Evolutionary conservation across 495 filamentous ascomycete genomes (phyloP).

Genomic region (Amphirosellinia nigrospora): DNA sequence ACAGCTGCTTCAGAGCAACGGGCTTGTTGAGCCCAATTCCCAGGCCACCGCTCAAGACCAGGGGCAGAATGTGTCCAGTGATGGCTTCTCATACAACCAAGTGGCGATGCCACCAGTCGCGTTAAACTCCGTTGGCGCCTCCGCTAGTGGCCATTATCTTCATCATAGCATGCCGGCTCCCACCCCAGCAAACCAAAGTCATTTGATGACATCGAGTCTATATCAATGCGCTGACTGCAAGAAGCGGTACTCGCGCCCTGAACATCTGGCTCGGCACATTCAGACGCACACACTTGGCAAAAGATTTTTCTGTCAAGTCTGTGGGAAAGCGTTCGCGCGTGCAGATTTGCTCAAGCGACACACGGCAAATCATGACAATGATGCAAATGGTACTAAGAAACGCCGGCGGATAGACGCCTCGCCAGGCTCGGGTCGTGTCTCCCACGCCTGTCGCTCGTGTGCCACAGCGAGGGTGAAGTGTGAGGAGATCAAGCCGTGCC

Average conservation of each 20-base stretch:
- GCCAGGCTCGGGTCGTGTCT: constrained; percentile 57
- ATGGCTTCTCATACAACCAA: constrained; percentile 13
- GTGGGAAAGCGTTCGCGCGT: constrained; percentile 60
- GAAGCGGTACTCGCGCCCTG: constrained; percentile 59
- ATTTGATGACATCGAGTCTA: constrained; percentile 39
- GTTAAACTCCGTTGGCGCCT: constrained; percentile 3
- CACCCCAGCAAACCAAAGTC: constrained; percentile 28
- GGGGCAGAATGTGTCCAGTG: background rate
- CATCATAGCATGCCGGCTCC: constrained; percentile 5
- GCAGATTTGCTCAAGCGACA: constrained; percentile 63
- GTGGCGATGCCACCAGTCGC: constrained; percentile 31
- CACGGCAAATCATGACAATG: constrained; percentile 56
- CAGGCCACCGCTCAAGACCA: background rate
- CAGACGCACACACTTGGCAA: constrained; percentile 64
- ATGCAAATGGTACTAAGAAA: constrained; percentile 50
- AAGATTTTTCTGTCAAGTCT: constrained; percentile 56
- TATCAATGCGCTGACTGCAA: constrained; percentile 64
- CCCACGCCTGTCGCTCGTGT: constrained; percentile 60
- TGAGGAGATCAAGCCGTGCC: constrained; percentile 57
- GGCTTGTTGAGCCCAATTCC: background rate
- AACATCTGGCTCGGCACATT: constrained; percentile 64
- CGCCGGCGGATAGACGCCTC: constrained; percentile 52
- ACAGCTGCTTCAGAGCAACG: constrained; percentile 22
- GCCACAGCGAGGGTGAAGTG: constrained; percentile 62
- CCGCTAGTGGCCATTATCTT: background rate